A percentile compares a stretch with the other conserved stretches of the same genome.
These are phyloP conservation scores for Lolium perenne DNA, from an alignment of 176 grass and related monocot genomes.

Conservation along the genomic window DNA sequence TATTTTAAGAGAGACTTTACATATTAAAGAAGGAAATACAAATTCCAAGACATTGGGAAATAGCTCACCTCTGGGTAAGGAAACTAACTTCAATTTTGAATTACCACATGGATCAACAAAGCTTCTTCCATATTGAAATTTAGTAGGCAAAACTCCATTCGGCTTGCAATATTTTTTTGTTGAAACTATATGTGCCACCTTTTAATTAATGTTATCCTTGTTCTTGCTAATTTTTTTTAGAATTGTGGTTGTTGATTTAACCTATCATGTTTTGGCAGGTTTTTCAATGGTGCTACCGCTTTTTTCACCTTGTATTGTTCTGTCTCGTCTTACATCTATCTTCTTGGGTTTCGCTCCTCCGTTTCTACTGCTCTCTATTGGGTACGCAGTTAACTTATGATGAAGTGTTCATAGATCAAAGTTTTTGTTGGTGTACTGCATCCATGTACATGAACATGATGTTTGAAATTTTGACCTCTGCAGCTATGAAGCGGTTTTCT, in stretches of 20 bases:
- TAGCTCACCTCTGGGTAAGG: not conserved
- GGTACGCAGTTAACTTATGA: conserved; percentile 62
- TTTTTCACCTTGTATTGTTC: conserved; percentile 76
- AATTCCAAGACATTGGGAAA: not conserved
- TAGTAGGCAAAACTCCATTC: conserved; percentile 8
- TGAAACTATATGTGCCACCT: conserved; percentile 4
- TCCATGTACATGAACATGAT: conserved; percentile 31
- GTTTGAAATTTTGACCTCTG: conserved; percentile 29
- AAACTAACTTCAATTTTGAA: conserved; percentile 15
- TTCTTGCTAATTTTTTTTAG: conserved; percentile 38
- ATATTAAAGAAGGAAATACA: conserved; percentile 15
- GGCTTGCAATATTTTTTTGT: conserved; percentile 1
- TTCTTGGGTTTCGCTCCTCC: conserved; percentile 98
- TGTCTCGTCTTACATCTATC: conserved; percentile 95
- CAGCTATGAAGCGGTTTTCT: conserved; percentile 99
- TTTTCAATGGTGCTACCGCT: conserved; percentile 79
- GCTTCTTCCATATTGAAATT: conserved; percentile 14
- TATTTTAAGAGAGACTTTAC: conserved; percentile 2
- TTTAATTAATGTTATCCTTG: conserved; percentile 22
- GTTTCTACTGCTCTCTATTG: conserved; percentile 89
- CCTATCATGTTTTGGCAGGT: conserved; percentile 59
- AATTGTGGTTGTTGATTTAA: conserved; percentile 32
- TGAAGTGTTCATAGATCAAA: conserved; percentile 21
- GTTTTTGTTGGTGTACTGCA: conserved; percentile 21
- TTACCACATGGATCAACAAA: conserved; percentile 17